Conservation (phyloP, 1,284 basidiomycete species). For the Puccinia brachypodii region DNA sequence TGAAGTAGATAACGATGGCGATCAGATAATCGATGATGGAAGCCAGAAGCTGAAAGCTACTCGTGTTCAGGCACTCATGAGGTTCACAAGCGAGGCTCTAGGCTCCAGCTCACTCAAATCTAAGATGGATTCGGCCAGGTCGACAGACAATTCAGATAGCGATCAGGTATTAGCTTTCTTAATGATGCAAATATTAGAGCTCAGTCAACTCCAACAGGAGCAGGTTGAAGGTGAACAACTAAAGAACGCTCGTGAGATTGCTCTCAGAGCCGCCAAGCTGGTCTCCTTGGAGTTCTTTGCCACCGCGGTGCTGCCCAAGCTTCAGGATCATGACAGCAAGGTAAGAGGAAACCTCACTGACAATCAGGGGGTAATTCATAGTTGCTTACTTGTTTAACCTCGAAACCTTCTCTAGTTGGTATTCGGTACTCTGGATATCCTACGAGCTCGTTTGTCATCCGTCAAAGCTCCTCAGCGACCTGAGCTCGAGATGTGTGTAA, state of each 20-base stretch:
- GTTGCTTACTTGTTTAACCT: neutral
- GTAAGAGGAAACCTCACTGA: neutral
- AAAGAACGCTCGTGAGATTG: slow-evolving; percentile 22
- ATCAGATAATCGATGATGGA: slow-evolving; percentile 7
- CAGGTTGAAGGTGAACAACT: slow-evolving; percentile 8
- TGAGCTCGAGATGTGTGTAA: slow-evolving; percentile 40
- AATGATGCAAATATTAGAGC: slow-evolving; percentile 39
- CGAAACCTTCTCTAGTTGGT: slow-evolving; percentile 14
- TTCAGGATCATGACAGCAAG: slow-evolving; percentile 31
- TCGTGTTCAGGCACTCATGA: slow-evolving; percentile 34
- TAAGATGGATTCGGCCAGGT: slow-evolving; percentile 43
- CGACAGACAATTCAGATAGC: slow-evolving; percentile 14
- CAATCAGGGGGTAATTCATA: no score
- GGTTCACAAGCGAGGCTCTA: slow-evolving; percentile 41
- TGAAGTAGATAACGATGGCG: slow-evolving; percentile 30
- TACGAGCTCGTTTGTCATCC: slow-evolving; percentile 31
- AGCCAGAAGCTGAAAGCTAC: neutral
- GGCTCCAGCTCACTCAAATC: slow-evolving; percentile 39
- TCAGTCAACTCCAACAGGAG: slow-evolving; percentile 28
- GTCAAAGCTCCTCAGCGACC: slow-evolving; percentile 34
- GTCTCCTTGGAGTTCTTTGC: slow-evolving; percentile 45
- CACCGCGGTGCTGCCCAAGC: slow-evolving; percentile 23
- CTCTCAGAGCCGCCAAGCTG: slow-evolving; percentile 33
- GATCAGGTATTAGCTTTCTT: slow-evolving; percentile 47
- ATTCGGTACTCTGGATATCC: slow-evolving; percentile 30